Base-by-base conservation (phyloP, 345 rosid species). In the Dipteronia dyeriana region DNA sequence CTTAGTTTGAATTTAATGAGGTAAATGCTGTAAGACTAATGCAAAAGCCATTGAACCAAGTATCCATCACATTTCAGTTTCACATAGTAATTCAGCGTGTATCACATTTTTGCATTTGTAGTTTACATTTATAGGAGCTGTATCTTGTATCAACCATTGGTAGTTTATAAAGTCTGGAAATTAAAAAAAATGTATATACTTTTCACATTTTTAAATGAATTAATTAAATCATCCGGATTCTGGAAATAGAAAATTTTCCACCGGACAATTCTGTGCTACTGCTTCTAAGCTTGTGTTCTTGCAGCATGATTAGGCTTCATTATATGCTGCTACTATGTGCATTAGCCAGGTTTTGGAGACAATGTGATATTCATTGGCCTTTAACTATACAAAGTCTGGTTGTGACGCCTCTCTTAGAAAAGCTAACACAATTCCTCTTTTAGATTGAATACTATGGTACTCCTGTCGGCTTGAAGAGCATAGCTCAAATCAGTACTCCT, bases 361-460 rank as follows among this genome's bases (percentile, higher is more conserved):
- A 29, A 34, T 34, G 20, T 2, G 34, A n/a, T 39, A 19, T 67
- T 75, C 7, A 34, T 7, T 57, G 23, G n/a, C 59, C 49, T 47
- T 17, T 63, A 17, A 10, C 17, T 57, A 23, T 64, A 64, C 12
- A 5, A 47, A 59, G 41, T 47, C 56, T 29, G 34, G 22, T 38
- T 26, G n/a, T 2, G 20, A 56, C 71, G 54, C 7, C 7, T 29
- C 23, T 73, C 75, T 74, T 17, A 31, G 26, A 70, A 81, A 54
- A 64, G 8, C 31, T 53, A 61, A 49, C 23, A 61, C 29, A 49
- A 67, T 82, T 82, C 65, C 62, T 38, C 38, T 73, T 83, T 61
- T 72, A 91, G 99, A 96, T 93, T 76, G 99, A 95, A 38, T 95
- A 95, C 80, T 93, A 95, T 80, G 99, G 98, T 80, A 95, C 87